phyloP scores from a whole-genome alignment of 331 rosid genomes.

The Stylosanthes scabra region DNA sequence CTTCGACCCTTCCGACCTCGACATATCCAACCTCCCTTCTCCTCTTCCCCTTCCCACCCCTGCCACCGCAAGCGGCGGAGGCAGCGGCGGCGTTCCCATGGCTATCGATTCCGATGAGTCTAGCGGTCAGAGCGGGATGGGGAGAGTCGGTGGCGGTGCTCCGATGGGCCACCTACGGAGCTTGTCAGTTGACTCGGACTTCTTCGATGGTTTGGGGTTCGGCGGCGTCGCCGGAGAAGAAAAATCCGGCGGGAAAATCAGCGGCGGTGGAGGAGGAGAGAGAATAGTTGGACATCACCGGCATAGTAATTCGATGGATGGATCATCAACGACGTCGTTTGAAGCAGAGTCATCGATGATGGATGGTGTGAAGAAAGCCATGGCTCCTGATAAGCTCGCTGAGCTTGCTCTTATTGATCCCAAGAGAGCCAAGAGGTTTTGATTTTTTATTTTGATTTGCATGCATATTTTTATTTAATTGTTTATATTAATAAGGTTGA shows the following conservation, averaged over 20 bases:
- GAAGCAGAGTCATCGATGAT: constrained; percentile 58
- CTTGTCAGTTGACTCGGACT: constrained; percentile 84
- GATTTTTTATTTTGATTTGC: not conserved
- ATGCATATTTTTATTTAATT: not conserved
- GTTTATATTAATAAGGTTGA: too few relatives aligned
- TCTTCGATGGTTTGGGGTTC: constrained; percentile 64
- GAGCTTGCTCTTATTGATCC: constrained; percentile 96
- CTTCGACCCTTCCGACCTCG: constrained; percentile 88
- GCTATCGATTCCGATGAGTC: constrained; percentile 68
- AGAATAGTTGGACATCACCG: constrained; percentile 64
- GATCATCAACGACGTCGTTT: constrained; percentile 61
- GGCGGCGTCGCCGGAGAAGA: constrained; percentile 40
- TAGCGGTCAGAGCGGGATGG: constrained; percentile 43
- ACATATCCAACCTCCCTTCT: constrained; percentile 64
- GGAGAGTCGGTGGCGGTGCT: not conserved
- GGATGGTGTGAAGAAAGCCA: constrained; percentile 75
- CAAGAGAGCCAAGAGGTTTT: constrained; percentile 79
- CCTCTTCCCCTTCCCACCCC: constrained; percentile 47
- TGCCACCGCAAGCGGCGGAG: not conserved
- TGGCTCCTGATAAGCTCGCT: constrained; percentile 87
- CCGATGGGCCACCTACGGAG: constrained; percentile 58
- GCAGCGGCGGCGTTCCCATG: constrained; percentile 28
- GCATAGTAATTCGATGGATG: constrained; percentile 91
- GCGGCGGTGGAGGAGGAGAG: constrained; percentile 46
- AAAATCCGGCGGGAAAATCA: constrained; percentile 32